Conservation (phyloP, 78 protist genomes). For the Ministeria vibrans region DNA sequence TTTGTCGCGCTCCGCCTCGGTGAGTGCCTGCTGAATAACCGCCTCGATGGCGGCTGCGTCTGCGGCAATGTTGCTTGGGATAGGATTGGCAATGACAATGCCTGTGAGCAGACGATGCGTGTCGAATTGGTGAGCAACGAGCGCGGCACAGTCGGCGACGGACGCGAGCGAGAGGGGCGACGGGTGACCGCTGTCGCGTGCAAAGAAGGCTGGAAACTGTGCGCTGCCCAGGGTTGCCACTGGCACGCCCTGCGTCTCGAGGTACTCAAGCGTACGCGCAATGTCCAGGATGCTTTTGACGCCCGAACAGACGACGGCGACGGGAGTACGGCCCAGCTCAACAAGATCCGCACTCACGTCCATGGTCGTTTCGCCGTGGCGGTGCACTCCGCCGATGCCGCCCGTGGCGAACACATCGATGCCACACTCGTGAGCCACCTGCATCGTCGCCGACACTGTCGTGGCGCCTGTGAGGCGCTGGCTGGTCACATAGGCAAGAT, state of each 20-base stretch:
- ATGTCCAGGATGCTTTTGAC: slow-evolving; percentile 93
- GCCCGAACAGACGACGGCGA: slow-evolving; percentile 95
- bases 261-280: slow-evolving; percentile 50
- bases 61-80: neutral
- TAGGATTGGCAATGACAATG: slow-evolving; percentile 36
- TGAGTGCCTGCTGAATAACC: slow-evolving; percentile 50
- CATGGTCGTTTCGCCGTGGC: slow-evolving; percentile 42
- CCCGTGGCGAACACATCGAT: slow-evolving; percentile 90
- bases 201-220: slow-evolving; percentile 86
- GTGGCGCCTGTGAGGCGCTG: slow-evolving; percentile 70
- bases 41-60: slow-evolving; percentile 9
- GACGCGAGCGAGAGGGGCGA: neutral
- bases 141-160: slow-evolving; percentile 13
- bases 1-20: neutral
- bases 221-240: slow-evolving; percentile 39
- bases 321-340: slow-evolving; percentile 85
- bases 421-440: slow-evolving; percentile 49
- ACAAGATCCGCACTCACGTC: slow-evolving; percentile 95
- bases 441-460: slow-evolving; percentile 94
- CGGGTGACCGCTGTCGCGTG: neutral
- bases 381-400: slow-evolving; percentile 87
- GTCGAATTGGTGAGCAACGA: slow-evolving; percentile 23
- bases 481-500: slow-evolving; percentile 67
- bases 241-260: slow-evolving; percentile 82
- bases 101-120: slow-evolving; percentile 36